These are phyloP conservation scores for Casaregolazyma lundiana DNA, from an alignment of 1,139 yeast genomes.

Conservation along the genomic window DNA sequence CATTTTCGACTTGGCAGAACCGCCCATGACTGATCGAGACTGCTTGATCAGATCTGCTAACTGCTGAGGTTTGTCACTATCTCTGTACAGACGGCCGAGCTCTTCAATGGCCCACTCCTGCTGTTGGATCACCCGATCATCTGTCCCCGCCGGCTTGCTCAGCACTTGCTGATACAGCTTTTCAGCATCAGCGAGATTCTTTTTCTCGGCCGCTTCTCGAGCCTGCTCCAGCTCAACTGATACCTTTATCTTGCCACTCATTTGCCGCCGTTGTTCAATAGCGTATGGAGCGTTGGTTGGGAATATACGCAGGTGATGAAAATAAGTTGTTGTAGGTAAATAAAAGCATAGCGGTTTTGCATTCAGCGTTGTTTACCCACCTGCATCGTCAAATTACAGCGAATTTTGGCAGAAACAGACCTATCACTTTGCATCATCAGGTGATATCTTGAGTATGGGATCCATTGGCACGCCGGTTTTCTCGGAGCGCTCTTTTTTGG, in stretches of 20 bases:
- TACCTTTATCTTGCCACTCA: conserved; percentile 4
- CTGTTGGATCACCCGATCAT: conserved; percentile 36
- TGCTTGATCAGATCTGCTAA: conserved; percentile 61
- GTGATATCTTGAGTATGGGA: too few relatives aligned
- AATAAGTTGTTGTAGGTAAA: not conserved
- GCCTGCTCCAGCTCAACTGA: conserved; percentile 43
- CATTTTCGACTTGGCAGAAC: conserved; percentile 88
- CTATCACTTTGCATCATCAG: not conserved
- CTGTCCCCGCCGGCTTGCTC: conserved; percentile 33
- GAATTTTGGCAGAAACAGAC: not conserved
- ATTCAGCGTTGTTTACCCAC: not conserved
- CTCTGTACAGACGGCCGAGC: conserved; percentile 34
- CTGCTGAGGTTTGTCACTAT: conserved; percentile 41
- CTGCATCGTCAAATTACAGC: not conserved
- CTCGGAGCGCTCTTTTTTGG: not conserved
- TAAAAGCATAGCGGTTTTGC: not conserved
- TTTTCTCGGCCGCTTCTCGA: conserved; percentile 47
- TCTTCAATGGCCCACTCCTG: conserved; percentile 35
- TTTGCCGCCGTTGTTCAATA: not conserved
- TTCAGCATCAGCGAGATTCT: conserved; percentile 55
- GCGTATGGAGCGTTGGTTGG: not conserved
- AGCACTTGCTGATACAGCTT: conserved; percentile 45
- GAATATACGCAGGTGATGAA: not conserved
- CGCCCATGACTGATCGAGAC: conserved; percentile 62
- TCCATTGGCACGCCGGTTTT: not conserved